A percentile compares a stretch with the other conserved stretches of the same genome.
phyloP scores from a whole-genome alignment of 2,329 filamentous ascomycete genomes.

The Aspergillus bombycis region DNA sequence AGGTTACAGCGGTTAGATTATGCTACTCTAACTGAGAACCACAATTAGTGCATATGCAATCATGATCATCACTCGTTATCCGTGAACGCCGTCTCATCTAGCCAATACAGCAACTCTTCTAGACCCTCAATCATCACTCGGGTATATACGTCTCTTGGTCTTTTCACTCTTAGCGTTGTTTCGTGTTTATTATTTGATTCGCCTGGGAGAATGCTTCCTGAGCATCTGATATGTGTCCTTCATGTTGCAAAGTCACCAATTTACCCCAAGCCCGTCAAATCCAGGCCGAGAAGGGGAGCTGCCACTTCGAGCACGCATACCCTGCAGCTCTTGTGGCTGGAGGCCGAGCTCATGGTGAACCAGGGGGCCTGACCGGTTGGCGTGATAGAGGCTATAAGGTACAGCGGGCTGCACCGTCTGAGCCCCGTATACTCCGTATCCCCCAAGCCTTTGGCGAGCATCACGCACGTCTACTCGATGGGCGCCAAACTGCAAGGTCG shows the following conservation, averaged over 20 bases:
- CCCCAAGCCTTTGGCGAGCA: slow-evolving; percentile 30
- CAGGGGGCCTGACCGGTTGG: slow-evolving; percentile 33
- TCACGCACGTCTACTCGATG: slow-evolving; percentile 37
- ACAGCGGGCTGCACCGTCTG: slow-evolving; percentile 18
- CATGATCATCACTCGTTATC: slow-evolving; percentile 17
- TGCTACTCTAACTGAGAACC: neutral
- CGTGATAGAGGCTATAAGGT: slow-evolving; percentile 31
- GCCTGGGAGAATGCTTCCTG: neutral
- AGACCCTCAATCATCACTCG: neutral
- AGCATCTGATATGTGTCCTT: neutral
- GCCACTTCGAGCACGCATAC: slow-evolving; percentile 32
- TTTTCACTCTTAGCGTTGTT: neutral
- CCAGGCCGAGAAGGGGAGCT: slow-evolving; percentile 35
- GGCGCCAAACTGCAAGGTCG: slow-evolving; percentile 28
- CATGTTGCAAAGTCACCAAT: slow-evolving; percentile 10
- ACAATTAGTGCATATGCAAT: neutral
- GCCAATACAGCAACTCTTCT: neutral
- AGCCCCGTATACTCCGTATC: slow-evolving; percentile 19
- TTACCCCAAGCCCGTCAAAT: slow-evolving; percentile 27
- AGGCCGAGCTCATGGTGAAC: slow-evolving; percentile 26
- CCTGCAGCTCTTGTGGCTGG: slow-evolving; percentile 23
- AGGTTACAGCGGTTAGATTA: too few relatives aligned
- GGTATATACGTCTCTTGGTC: neutral
- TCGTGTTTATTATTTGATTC: neutral
- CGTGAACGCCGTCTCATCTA: slow-evolving; percentile 27